Conservation (phyloP, 2,329 filamentous ascomycete genomes). For the Epichloe gansuensis region DNA sequence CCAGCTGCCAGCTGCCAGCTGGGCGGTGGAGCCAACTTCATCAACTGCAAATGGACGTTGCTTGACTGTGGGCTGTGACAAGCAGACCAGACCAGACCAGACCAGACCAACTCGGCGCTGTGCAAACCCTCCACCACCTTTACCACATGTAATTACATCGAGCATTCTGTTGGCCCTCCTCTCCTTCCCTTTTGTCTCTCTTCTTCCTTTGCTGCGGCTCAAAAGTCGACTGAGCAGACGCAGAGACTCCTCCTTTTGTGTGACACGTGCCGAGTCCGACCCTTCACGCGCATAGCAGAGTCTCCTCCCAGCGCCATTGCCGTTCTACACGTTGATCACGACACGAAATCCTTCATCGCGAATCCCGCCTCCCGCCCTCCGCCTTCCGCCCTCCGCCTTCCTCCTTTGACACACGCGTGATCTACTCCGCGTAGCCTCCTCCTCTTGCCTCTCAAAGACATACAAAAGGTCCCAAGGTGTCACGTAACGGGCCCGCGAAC, state of each 20-base stretch:
- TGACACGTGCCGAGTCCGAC: slow-evolving; percentile 1
- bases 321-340: not conserved
- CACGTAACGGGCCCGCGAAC: not conserved
- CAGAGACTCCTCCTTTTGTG: not conserved
- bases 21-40: not conserved
- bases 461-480: not conserved
- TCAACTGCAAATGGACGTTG: no score
- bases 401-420: not conserved
- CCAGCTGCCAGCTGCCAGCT: not conserved
- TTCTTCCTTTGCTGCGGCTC: not conserved
- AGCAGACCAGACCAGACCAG: no score
- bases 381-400: not conserved
- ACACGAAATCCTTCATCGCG: not conserved
- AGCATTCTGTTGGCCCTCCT: not conserved
- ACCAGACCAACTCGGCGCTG: no score
- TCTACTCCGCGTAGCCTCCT: not conserved
- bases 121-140: no score
- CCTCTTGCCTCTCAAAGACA: not conserved
- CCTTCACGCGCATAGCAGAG: not conserved
- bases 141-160: no score
- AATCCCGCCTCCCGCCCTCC: not conserved
- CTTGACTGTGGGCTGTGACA: no score
- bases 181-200: not conserved
- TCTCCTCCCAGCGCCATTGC: not conserved
- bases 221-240: not conserved